Conservation (phyloP, 805 yeast species). For the Ogataea pilisensis region DNA sequence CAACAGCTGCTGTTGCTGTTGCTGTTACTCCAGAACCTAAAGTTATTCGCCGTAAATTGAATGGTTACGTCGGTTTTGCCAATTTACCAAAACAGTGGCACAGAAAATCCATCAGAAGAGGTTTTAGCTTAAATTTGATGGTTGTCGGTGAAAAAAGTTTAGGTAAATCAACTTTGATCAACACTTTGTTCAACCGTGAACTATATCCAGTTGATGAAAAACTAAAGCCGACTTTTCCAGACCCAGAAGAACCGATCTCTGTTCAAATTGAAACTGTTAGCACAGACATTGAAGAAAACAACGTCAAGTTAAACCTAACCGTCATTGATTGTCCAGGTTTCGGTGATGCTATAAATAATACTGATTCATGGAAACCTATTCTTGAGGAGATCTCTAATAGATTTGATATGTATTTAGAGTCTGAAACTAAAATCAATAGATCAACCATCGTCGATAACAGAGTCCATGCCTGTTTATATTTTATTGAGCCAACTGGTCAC, state of each 20-base stretch:
- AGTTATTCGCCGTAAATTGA: slow-evolving; percentile 75
- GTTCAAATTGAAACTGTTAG: slow-evolving; percentile 59
- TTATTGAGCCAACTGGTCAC: slow-evolving; percentile 97
- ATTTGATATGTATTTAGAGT: slow-evolving; percentile 84
- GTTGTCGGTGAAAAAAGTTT: slow-evolving; percentile 90
- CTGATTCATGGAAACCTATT: slow-evolving; percentile 83
- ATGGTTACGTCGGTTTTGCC: slow-evolving; percentile 94
- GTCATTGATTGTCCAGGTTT: slow-evolving; percentile 92
- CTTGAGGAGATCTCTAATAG: slow-evolving; percentile 83
- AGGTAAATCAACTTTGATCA: slow-evolving; percentile 89
- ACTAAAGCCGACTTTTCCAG: slow-evolving; percentile 32
- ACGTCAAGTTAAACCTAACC: slow-evolving; percentile 79
- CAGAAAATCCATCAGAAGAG: slow-evolving; percentile 83
- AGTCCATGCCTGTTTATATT: slow-evolving; percentile 40
- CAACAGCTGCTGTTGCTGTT: slow-evolving; percentile 1
- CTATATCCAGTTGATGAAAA: slow-evolving; percentile 38
- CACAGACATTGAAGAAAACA: slow-evolving; percentile 86
- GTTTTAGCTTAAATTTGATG: slow-evolving; percentile 83
- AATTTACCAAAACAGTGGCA: slow-evolving; percentile 99
- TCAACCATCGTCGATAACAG: slow-evolving; percentile 70
- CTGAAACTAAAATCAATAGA: slow-evolving; percentile 80
- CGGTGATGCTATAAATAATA: slow-evolving; percentile 83
- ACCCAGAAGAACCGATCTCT: slow-evolving; percentile 39
- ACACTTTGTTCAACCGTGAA: slow-evolving; percentile 77
- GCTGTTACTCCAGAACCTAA: slow-evolving; percentile 32